Evolutionary conservation across 768 basidiomycete genomes (phyloP).

Genomic region (Pleurotus djamor): DNA sequence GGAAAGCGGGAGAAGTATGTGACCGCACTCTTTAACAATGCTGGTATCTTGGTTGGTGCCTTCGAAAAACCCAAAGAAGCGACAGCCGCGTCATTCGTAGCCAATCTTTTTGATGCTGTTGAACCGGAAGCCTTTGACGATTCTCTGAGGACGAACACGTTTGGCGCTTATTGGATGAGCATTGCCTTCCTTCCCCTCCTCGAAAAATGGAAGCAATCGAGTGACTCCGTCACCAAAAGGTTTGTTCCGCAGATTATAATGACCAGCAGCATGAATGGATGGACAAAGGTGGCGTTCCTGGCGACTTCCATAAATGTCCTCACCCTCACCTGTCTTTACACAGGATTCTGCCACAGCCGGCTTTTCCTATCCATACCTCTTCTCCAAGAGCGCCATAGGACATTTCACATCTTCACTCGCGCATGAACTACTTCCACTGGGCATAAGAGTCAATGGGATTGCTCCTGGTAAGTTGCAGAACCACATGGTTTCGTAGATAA

Average conservation of each 20-base stretch:
- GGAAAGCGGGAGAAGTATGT: slow-evolving; percentile 34
- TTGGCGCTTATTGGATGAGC: slow-evolving; percentile 52
- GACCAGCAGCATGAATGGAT: slow-evolving; percentile 52
- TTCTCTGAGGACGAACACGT: slow-evolving; percentile 33
- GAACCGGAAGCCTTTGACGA: slow-evolving; percentile 34
- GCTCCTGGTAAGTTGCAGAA: slow-evolving; percentile 29
- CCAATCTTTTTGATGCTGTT: slow-evolving; percentile 36
- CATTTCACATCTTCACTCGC: slow-evolving; percentile 45
- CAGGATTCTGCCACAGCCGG: slow-evolving; percentile 40
- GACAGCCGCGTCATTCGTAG: slow-evolving; percentile 34
- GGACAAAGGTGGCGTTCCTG: slow-evolving; percentile 37
- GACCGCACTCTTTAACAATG: slow-evolving; percentile 49
- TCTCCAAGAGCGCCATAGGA: slow-evolving; percentile 46
- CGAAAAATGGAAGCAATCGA: slow-evolving; percentile 38
- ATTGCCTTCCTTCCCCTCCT: slow-evolving; percentile 54
- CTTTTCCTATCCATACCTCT: slow-evolving; percentile 41
- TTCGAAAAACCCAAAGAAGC: slow-evolving; percentile 22
- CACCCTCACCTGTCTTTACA: not conserved
- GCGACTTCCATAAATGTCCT: not conserved
- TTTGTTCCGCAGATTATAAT: slow-evolving; percentile 48
- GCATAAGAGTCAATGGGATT: slow-evolving; percentile 46
- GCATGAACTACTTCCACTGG: slow-evolving; percentile 44
- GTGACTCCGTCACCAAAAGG: slow-evolving; percentile 22
- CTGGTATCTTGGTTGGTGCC: slow-evolving; percentile 30
- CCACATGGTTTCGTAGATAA: not conserved